Evolutionary conservation across 1,284 basidiomycete genomes (phyloP), one percentile per base, ranked within the genome.

Genomic region (Gymnopus androsaceus): DNA sequence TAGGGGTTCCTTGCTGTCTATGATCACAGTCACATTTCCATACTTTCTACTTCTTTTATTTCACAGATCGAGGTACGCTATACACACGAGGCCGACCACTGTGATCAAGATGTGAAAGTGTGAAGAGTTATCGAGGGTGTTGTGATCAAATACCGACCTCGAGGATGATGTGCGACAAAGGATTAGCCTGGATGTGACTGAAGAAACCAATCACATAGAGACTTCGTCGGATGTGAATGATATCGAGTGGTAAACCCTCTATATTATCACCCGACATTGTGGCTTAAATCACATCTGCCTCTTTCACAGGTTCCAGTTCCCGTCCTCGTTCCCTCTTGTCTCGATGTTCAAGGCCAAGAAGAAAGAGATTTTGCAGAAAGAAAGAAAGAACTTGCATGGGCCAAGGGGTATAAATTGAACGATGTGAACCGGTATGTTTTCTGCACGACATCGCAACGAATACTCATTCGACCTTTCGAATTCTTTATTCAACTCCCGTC

Each of bases 41-140:
- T n/a, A n/a, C n/a, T n/a, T n/a, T n/a, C n/a, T n/a, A n/a, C n/a
- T n/a, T n/a, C n/a, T n/a, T n/a, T n/a, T n/a, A n/a, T n/a, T n/a
- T n/a, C n/a, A n/a, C n/a, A n/a, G n/a, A n/a, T n/a, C n/a, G n/a
- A n/a, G n/a, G n/a, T n/a, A n/a, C n/a, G n/a, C n/a, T n/a, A n/a
- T n/a, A n/a, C n/a, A n/a, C n/a, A n/a, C n/a, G n/a, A n/a, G n/a
- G n/a, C n/a, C n/a, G n/a, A n/a, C n/a, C n/a, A n/a, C n/a, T n/a
- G n/a, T n/a, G 38, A 8, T 17, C 37, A 5, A 41, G 23, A 42
- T n/a, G 41, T 42, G 41, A 42, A 27, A 12, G 28, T 45, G 45
- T 47, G 45, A 47, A 47, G 28, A 47, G 45, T 8, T n/a, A 47
- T 30, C 45, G 17, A 33, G 45, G 30, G 45, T 30, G 40, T n/a